Percentiles rank a stretch among this genome's conserved stretches.
Evolutionary conservation across 352 stramenopile species (phyloP).

Genomic region (Pythium phragmitis): DNA sequence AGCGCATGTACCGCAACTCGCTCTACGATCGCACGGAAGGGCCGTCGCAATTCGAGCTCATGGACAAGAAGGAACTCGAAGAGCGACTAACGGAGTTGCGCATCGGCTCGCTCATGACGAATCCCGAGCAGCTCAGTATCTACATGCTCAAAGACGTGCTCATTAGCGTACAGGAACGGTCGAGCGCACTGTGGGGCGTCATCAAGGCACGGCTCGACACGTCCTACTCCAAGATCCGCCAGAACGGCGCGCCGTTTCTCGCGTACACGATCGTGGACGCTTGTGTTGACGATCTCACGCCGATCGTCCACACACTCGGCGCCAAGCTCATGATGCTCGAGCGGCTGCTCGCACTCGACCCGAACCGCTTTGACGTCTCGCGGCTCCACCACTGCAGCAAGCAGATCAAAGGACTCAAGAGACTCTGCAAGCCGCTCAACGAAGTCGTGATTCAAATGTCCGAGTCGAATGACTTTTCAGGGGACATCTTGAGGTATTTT

Average conservation of each 20-base stretch:
- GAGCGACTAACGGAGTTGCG: slow-evolving; percentile 54
- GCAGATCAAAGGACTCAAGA: slow-evolving; percentile 72
- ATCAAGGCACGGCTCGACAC: slow-evolving; percentile 66
- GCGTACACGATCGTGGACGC: slow-evolving; percentile 83
- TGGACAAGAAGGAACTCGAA: slow-evolving; percentile 64
- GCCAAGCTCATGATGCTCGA: slow-evolving; percentile 75
- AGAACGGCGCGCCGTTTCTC: slow-evolving; percentile 69
- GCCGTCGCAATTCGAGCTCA: slow-evolving; percentile 55
- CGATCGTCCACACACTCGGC: slow-evolving; percentile 72
- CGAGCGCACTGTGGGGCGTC: slow-evolving; percentile 50
- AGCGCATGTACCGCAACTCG: slow-evolving; percentile 70
- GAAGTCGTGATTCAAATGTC: slow-evolving; percentile 71
- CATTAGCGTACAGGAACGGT: slow-evolving; percentile 66
- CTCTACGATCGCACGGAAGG: slow-evolving; percentile 57
- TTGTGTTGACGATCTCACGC: slow-evolving; percentile 77
- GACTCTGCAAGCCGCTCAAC: slow-evolving; percentile 69
- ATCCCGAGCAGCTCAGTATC: slow-evolving; percentile 73
- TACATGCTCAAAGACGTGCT: slow-evolving; percentile 74
- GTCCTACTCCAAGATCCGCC: slow-evolving; percentile 82
- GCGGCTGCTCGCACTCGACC: slow-evolving; percentile 52
- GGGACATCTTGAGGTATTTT: slow-evolving; percentile 76
- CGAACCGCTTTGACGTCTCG: slow-evolving; percentile 55
- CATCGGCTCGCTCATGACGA: slow-evolving; percentile 65
- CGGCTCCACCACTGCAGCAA: slow-evolving; percentile 58
- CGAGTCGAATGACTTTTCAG: slow-evolving; percentile 68